Conservation (phyloP, 129 eudicot species). For the Lactuca saligna region DNA sequence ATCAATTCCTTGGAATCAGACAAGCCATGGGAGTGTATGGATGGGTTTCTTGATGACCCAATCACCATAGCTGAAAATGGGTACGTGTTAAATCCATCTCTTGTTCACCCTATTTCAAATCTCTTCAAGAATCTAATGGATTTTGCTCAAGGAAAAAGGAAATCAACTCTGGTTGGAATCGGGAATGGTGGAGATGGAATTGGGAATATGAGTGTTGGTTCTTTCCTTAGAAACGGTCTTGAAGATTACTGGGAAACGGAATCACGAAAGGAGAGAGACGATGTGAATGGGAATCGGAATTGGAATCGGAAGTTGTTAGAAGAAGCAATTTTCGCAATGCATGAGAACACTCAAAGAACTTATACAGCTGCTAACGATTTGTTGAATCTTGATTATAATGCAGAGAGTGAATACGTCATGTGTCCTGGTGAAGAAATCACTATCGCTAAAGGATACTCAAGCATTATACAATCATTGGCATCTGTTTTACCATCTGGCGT, state of each 20-base stretch:
- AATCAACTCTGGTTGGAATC: constrained; percentile 8
- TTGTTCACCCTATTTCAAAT: constrained; percentile 54
- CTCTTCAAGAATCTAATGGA: constrained; percentile 65
- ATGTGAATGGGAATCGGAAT: constrained; percentile 15
- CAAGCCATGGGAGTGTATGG: constrained; percentile 95
- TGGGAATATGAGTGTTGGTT: constrained; percentile 49
- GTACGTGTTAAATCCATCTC: constrained; percentile 40
- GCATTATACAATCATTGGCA: constrained; percentile 65
- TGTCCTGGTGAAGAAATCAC: constrained; percentile 91
- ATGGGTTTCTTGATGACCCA: constrained; percentile 56
- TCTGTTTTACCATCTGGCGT: constrained; percentile 62
- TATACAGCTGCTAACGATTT: constrained; percentile 74
- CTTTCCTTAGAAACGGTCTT: constrained; percentile 59
- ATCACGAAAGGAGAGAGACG: constrained; percentile 20
- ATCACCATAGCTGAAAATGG: constrained; percentile 72
- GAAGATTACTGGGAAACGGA: constrained; percentile 47
- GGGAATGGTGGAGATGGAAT: constrained; percentile 16
- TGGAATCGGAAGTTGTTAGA: constrained; percentile 61
- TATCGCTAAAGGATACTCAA: constrained; percentile 72
- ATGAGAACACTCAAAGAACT: constrained; percentile 72
- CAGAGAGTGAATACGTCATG: constrained; percentile 73
- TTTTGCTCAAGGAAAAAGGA: constrained; percentile 52
- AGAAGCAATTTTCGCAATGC: constrained; percentile 70
- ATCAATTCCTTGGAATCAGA: constrained; percentile 50
- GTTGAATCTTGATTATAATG: constrained; percentile 58